Conservation (phyloP, 2,329 filamentous ascomycete species). For the Orbilia oligospora region DNA sequence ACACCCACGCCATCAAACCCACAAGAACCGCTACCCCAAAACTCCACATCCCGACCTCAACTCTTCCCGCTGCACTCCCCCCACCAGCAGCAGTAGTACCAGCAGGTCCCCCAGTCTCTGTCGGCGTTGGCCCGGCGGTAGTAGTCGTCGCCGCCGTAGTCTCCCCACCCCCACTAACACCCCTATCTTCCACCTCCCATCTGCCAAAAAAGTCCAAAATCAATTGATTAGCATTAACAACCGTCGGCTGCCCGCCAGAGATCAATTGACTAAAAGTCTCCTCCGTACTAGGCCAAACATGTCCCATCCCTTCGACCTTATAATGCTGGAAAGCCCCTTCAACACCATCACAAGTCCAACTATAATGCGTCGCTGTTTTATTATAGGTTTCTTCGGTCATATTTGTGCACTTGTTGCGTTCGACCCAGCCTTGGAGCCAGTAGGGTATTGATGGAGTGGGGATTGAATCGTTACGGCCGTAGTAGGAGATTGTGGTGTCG, state of each 20-base stretch:
- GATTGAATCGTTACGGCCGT: slow-evolving; percentile 66
- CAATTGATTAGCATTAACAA: slow-evolving; percentile 69
- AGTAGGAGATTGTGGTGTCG: slow-evolving; percentile 70
- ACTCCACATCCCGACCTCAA: slow-evolving; percentile 21
- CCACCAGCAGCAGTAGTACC: slow-evolving; percentile 38
- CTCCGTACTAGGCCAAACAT: slow-evolving; percentile 70
- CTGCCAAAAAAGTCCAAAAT: slow-evolving; percentile 69
- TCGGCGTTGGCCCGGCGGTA: neutral
- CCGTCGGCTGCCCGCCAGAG: slow-evolving; percentile 67
- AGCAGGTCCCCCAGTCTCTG: neutral
- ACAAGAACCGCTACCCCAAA: slow-evolving; percentile 12
- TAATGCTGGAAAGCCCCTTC: slow-evolving; percentile 68
- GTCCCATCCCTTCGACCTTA: slow-evolving; percentile 69
- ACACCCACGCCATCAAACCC: neutral
- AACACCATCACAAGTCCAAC: slow-evolving; percentile 68
- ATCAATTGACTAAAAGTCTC: slow-evolving; percentile 69
- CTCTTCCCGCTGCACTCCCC: slow-evolving; percentile 43
- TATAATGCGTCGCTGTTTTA: slow-evolving; percentile 68
- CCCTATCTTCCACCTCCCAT: slow-evolving; percentile 59
- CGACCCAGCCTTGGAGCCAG: slow-evolving; percentile 67
- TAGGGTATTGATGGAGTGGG: slow-evolving; percentile 35
- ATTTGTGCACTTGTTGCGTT: slow-evolving; percentile 67
- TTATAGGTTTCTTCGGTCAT: slow-evolving; percentile 66
- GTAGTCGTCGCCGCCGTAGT: slow-evolving; percentile 4
- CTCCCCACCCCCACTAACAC: slow-evolving; percentile 2